phyloP scores from a whole-genome alignment of 345 rosid genomes.

The Murraya koenigii region DNA sequence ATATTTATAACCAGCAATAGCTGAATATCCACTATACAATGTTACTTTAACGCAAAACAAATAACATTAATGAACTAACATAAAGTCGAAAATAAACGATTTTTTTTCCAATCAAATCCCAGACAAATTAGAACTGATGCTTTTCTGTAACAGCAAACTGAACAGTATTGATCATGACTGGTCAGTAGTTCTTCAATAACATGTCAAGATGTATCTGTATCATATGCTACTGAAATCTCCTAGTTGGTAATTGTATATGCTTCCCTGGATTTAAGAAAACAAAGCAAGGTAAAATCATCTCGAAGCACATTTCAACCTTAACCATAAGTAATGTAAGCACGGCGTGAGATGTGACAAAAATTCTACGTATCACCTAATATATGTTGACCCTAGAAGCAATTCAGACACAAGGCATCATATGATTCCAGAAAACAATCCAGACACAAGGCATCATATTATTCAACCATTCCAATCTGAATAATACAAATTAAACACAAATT shows the following conservation, averaged over 20 bases:
- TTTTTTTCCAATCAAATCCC: constrained; percentile 14
- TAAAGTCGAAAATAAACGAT: constrained; percentile 5
- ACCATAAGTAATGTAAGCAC: background rate
- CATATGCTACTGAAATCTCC: constrained; percentile 8
- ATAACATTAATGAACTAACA: background rate
- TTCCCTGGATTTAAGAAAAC: constrained; percentile 8
- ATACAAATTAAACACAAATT: background rate
- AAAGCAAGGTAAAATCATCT: background rate
- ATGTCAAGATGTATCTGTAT: constrained; percentile 13
- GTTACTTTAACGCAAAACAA: background rate
- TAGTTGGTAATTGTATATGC: constrained; percentile 5
- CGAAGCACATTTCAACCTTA: background rate
- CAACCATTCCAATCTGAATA: background rate
- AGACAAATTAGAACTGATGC: background rate
- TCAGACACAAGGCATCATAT: too few species aligned
- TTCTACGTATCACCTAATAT: background rate
- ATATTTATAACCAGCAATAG: background rate
- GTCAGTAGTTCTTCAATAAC: constrained; percentile 7
- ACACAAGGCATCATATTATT: too few species aligned
- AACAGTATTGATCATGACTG: constrained; percentile 4
- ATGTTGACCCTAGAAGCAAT: background rate
- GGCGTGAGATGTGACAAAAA: background rate
- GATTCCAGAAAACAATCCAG: too few species aligned
- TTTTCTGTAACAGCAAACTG: constrained; percentile 2
- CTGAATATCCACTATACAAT: background rate